Base-by-base conservation (phyloP, 2,329 filamentous ascomycete genomes). In the Fusarium guadeloupense region DNA sequence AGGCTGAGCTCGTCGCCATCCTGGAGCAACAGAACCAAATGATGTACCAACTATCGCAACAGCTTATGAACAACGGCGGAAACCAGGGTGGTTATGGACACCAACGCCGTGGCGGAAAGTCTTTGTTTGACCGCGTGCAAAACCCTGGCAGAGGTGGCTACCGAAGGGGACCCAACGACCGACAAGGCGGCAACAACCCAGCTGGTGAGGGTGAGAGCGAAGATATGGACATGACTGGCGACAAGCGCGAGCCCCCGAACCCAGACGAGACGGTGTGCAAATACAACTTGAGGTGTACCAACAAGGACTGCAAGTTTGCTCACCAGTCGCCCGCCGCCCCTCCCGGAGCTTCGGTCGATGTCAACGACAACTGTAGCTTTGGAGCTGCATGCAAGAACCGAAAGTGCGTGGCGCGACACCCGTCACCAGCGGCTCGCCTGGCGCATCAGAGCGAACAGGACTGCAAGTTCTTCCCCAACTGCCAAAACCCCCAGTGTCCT, bases 381-480 rank as follows among this genome's bases (percentile, higher is more conserved):
- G 94, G 93, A 17, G 92, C 88, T 3, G 93, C 93, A 9, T 99
- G 95, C 86, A 96, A 95, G 79, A 99, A 98, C 81, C 85, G 87
- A 70, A 98, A 98, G 79, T 99, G 95, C 72, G 91, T 90, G 9
- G 93, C 85, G 25, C 91, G 92, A 55, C 95, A 99, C 75, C 95
- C 95, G 3, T 97, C 93, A 7, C 95, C 95, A 2, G 93, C 94
- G 6, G 85, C 90, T 67, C 91, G 88, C 74, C 79, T 85, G 45
- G 87, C 89, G 21, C 91, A 94, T 73, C 90, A 96, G 77, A 84
- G 87, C 55, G 90, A 95, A 74, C 88, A 91, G 74, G 89, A 96
- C 71, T 97, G 93, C 85, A 92, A 90, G 72, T 97, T 93, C 82
- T 96, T 87, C 75, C 92, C 93, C 54, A 92, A 96, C 78, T 97